Evolutionary conservation across 352 stramenopile species (phyloP).

Genomic region (Pythium sukuiense): DNA sequence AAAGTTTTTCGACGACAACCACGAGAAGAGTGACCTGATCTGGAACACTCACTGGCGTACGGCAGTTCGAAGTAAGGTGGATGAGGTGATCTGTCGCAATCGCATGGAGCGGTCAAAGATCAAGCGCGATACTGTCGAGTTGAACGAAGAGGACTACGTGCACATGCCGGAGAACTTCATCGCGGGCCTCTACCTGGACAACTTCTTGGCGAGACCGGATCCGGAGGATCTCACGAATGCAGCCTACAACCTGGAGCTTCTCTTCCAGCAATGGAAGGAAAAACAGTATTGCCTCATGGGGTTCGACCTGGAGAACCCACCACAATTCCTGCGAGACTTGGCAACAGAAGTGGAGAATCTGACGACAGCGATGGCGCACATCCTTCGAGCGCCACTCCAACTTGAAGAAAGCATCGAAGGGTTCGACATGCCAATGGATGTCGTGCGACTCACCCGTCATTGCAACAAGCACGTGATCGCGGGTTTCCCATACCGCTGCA

Average conservation of each 20-base stretch:
- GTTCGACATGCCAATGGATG: constrained; percentile 65
- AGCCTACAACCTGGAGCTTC: constrained; percentile 73
- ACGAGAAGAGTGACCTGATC: constrained; percentile 82
- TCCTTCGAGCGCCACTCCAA: constrained; percentile 58
- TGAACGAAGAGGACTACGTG: constrained; percentile 72
- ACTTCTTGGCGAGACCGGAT: constrained; percentile 69
- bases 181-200: constrained; percentile 70
- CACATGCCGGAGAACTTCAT: constrained; percentile 65
- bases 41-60: constrained; percentile 81
- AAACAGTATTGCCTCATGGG: constrained; percentile 55
- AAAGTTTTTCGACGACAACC: constrained; percentile 82
- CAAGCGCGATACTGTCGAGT: constrained; percentile 79
- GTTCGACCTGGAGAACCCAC: constrained; percentile 61
- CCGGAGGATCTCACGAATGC: constrained; percentile 74
- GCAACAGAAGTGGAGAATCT: constrained; percentile 66
- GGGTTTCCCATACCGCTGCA: constrained; percentile 70
- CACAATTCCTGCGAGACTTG: constrained; percentile 47
- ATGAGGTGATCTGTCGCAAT: constrained; percentile 80
- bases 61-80: constrained; percentile 72
- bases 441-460: constrained; percentile 71
- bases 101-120: constrained; percentile 62
- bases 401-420: constrained; percentile 74
- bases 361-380: constrained; percentile 69
- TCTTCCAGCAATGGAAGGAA: constrained; percentile 74
- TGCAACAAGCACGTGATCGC: constrained; percentile 74